phyloP scores from a whole-genome alignment of 2,329 filamentous ascomycete genomes.

The Neocatenulostroma microsporum region DNA sequence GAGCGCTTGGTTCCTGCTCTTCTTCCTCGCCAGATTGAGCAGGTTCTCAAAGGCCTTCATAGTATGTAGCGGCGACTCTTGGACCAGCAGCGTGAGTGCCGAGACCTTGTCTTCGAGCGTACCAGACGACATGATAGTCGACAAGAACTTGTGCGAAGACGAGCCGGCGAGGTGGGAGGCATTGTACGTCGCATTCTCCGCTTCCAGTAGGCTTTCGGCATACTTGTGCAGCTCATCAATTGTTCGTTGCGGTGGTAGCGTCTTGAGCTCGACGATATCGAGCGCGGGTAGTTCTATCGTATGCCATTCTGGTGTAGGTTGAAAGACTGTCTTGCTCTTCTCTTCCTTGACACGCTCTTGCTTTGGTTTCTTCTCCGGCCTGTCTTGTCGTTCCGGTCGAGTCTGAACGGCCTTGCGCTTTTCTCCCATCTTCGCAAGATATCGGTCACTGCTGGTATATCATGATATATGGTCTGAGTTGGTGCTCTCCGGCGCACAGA shows the following conservation, averaged over 20 bases:
- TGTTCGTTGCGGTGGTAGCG: conserved; percentile 43
- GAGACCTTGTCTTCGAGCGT: conserved; percentile 96
- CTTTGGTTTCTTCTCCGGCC: conserved; percentile 24
- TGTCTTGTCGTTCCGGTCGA: conserved; percentile 9
- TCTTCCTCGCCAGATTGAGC: conserved; percentile 76
- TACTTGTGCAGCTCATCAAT: conserved; percentile 58
- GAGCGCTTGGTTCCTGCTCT: conserved; percentile 85
- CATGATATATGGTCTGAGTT: too few relatives aligned
- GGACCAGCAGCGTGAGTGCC: conserved; percentile 83
- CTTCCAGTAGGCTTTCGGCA: conserved; percentile 65
- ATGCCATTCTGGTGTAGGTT: conserved; percentile 62
- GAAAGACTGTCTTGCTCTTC: conserved; percentile 33
- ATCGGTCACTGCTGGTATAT: too few relatives aligned
- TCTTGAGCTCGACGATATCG: conserved; percentile 37
- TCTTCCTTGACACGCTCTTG: conserved; percentile 20
- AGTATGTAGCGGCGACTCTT: conserved; percentile 93
- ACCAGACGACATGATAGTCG: conserved; percentile 92
- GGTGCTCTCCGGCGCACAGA: too few relatives aligned
- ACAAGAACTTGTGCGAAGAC: conserved; percentile 91
- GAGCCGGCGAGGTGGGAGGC: conserved; percentile 64
- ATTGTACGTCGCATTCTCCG: conserved; percentile 68
- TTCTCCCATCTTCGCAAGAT: conserved; percentile 23
- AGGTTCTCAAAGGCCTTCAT: conserved; percentile 81
- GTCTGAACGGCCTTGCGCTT: conserved; percentile 30
- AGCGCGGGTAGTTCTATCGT: conserved; percentile 50